These are phyloP conservation scores for Oehlia diaphana DNA, from an alignment of 192 early-diverging fungal genomes.

Conservation along the genomic window DNA sequence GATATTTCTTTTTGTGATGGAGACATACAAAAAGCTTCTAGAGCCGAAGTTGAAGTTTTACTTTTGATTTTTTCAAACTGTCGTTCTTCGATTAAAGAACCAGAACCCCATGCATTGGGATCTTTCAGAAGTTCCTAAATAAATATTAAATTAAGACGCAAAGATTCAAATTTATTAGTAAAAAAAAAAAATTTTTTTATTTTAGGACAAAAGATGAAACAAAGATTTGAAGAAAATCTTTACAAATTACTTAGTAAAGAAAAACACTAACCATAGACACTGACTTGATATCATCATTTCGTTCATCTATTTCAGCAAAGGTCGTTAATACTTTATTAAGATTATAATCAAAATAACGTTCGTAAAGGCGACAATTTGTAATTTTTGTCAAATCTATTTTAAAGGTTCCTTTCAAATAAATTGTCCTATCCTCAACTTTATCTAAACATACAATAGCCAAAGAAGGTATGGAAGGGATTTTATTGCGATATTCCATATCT, in stretches of 20 bases:
- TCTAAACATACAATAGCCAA: neutral
- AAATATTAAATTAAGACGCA: too few relatives aligned
- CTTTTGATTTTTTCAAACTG: conserved; percentile 24
- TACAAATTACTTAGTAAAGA: neutral
- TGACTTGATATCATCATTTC: neutral
- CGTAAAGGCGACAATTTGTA: conserved; percentile 21
- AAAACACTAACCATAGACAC: conserved; percentile 13
- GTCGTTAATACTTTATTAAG: conserved; percentile 22
- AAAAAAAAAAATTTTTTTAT: too few relatives aligned
- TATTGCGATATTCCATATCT: conserved; percentile 22
- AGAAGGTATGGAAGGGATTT: too few relatives aligned
- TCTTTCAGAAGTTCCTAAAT: conserved; percentile 36
- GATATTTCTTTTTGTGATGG: conserved; percentile 44
- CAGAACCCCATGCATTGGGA: conserved; percentile 45
- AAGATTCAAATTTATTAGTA: too few relatives aligned
- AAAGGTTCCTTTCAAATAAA: conserved; percentile 25
- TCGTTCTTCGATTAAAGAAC: neutral
- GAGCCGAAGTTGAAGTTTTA: conserved; percentile 32
- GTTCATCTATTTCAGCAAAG: conserved; percentile 27
- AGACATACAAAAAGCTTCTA: conserved; percentile 43
- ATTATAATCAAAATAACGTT: conserved; percentile 31
- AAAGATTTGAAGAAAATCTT: too few relatives aligned
- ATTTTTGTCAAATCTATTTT: neutral
- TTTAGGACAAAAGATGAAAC: too few relatives aligned
- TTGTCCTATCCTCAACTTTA: neutral